Evolutionary conservation across 192 early-diverging fungal genomes (phyloP).

Genomic region (Coemansia sp.): DNA sequence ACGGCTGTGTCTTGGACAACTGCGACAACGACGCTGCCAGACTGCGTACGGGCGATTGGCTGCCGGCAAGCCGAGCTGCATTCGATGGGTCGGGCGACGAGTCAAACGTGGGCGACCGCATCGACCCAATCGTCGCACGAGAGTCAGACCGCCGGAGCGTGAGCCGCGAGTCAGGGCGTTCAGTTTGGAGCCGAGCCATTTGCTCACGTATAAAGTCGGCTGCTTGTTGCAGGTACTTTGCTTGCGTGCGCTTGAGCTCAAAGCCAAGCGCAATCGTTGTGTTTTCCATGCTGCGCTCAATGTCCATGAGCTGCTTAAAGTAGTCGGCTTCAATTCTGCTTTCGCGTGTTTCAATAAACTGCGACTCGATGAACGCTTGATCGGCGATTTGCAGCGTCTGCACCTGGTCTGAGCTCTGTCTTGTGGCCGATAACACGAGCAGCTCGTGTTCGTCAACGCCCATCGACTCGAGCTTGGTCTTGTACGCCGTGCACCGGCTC

Average conservation of each 20-base stretch:
- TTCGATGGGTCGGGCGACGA: constrained; percentile 6
- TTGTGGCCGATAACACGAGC: constrained; percentile 15
- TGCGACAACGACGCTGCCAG: constrained; percentile 23
- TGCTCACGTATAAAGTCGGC: constrained; percentile 55
- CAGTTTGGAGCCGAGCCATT: constrained; percentile 35
- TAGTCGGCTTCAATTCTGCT: constrained; percentile 49
- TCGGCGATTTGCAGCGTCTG: constrained; percentile 28
- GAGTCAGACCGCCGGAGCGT: constrained; percentile 8
- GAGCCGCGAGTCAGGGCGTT: constrained; percentile 23
- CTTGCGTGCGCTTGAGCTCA: constrained; percentile 54
- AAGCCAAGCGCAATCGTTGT: constrained; percentile 52
- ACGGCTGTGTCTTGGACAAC: not conserved
- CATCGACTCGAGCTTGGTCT: constrained; percentile 9
- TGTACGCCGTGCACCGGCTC: constrained; percentile 26
- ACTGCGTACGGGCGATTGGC: constrained; percentile 20
- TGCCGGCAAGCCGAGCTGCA: constrained; percentile 1
- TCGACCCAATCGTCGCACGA: not conserved
- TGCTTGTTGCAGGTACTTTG: constrained; percentile 48
- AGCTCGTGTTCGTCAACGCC: constrained; percentile 36
- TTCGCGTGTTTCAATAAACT: constrained; percentile 53
- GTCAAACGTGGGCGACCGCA: not conserved
- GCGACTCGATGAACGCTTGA: constrained; percentile 48
- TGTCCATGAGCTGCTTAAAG: constrained; percentile 51
- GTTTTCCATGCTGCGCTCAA: constrained; percentile 54
- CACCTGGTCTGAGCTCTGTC: not conserved